These are phyloP conservation scores for Boletus bicolor DNA, from an alignment of 768 basidiomycete species.

Conservation along the genomic window DNA sequence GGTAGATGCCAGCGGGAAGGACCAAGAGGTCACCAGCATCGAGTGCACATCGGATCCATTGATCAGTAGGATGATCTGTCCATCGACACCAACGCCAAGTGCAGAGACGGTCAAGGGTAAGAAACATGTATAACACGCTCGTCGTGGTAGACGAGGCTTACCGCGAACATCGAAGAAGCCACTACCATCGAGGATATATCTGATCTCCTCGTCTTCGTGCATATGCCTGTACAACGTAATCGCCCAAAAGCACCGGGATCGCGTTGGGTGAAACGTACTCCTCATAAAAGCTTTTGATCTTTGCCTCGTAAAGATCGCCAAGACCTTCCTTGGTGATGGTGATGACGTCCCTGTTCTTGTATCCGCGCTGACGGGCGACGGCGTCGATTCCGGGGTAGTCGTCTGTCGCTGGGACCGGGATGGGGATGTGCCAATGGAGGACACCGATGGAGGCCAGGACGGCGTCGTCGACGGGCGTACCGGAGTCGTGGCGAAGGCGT, in stretches of 20 bases:
- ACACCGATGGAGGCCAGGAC: conserved; percentile 60
- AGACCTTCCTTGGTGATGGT: conserved; percentile 75
- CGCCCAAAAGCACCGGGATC: neutral
- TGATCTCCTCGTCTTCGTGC: conserved; percentile 95
- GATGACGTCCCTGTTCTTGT: conserved; percentile 83
- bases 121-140: neutral
- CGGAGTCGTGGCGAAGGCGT: conserved; percentile 72
- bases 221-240: conserved; percentile 57
- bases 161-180: conserved; percentile 93
- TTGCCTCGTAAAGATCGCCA: conserved; percentile 79
- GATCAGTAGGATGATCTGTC: conserved; percentile 61
- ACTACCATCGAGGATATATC: conserved; percentile 81
- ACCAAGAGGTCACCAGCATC: conserved; percentile 81
- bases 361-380: conserved; percentile 64
- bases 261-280: conserved; percentile 49
- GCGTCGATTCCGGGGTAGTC: conserved; percentile 53
- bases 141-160: conserved; percentile 31
- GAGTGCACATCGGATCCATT: conserved; percentile 81
- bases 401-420: conserved; percentile 38
- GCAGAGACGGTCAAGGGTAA: neutral
- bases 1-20: conserved; percentile 88
- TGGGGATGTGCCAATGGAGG: conserved; percentile 62
- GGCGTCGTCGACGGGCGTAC: conserved; percentile 48
- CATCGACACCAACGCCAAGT: too few relatives aligned
- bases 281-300: conserved; percentile 79